Evolutionary conservation across 768 basidiomycete species (phyloP).

Genomic region (Boletus subparvulus): DNA sequence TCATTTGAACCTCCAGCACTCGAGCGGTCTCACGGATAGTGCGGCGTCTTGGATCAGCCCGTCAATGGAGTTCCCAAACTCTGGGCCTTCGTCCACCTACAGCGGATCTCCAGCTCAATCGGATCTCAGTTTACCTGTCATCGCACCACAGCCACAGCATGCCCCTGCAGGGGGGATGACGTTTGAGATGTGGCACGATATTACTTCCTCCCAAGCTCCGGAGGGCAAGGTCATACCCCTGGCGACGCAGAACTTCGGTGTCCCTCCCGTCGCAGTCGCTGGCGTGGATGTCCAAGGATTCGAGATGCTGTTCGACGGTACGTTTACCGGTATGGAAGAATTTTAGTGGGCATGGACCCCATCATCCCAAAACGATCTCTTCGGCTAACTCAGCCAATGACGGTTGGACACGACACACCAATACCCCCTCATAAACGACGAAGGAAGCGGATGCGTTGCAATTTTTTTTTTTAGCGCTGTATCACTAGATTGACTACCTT

Average conservation of each 20-base stretch:
- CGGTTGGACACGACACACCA: neutral
- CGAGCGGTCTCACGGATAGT: neutral
- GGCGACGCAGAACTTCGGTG: conserved; percentile 1
- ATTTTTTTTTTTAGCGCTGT: conserved; percentile 1
- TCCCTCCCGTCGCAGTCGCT: neutral
- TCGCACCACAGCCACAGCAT: conserved; percentile 30
- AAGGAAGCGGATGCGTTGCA: neutral
- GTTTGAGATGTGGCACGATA: conserved; percentile 25
- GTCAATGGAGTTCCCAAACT: conserved; percentile 21
- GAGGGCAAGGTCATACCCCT: conserved; percentile 3
- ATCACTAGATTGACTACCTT: neutral
- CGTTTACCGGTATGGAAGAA: conserved; percentile 10
- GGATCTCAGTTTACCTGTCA: conserved; percentile 27
- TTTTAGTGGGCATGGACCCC: conserved; percentile 3
- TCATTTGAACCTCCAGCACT: conserved; percentile 10
- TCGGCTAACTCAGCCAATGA: neutral
- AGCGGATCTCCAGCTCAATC: conserved; percentile 41
- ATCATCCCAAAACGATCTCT: neutral
- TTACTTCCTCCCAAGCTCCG: neutral
- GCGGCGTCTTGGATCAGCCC: conserved; percentile 7
- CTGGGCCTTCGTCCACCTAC: conserved; percentile 43
- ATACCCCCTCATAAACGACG: neutral
- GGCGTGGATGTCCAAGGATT: conserved; percentile 11
- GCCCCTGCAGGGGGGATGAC: neutral
- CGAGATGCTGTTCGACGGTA: conserved; percentile 17